Conservation (phyloP, 2,329 filamentous ascomycete species). For the Iodosphaeria phyllophila region DNA sequence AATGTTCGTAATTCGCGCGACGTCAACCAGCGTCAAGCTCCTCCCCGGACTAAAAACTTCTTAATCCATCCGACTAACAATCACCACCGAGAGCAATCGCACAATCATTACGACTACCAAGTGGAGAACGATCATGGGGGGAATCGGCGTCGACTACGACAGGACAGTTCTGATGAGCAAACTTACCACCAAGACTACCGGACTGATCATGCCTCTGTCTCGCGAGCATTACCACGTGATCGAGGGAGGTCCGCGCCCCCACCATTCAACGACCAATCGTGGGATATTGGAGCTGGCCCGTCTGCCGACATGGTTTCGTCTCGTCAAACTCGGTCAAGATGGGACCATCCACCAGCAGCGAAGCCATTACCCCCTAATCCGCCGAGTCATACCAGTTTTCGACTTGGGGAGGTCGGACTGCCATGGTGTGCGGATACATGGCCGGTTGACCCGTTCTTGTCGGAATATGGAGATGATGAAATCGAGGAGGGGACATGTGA, state of each 20-base stretch:
- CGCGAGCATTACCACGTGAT: constrained; percentile 16
- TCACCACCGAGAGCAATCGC: constrained; percentile 6
- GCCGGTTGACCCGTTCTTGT: constrained; percentile 13
- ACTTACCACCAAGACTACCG: no score
- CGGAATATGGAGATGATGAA: constrained; percentile 11
- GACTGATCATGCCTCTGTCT: no score
- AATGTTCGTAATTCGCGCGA: constrained; percentile 20
- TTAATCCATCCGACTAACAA: constrained; percentile 12
- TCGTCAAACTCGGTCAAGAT: constrained; percentile 4
- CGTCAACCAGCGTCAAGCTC: constrained; percentile 25
- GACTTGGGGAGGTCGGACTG: constrained; percentile 26
- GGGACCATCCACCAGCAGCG: constrained; percentile 13
- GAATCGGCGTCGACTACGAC: neutral
- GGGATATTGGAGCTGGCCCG: constrained; percentile 19
- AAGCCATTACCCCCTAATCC: no score
- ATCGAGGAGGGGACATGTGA: constrained; percentile 5
- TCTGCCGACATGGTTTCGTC: constrained; percentile 11
- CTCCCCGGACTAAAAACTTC: constrained; percentile 25
- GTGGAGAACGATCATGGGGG: neutral
- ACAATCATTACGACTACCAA: constrained; percentile 4
- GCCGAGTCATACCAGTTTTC: no score
- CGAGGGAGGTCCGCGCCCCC: constrained; percentile 30
- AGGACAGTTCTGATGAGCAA: neutral
- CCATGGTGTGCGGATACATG: constrained; percentile 24
- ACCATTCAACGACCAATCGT: constrained; percentile 25